Evolutionary conservation across 2,329 filamentous ascomycete species (phyloP), one percentile per base, ranked within the genome.

Genomic region (Trichocomaceae sp.): DNA sequence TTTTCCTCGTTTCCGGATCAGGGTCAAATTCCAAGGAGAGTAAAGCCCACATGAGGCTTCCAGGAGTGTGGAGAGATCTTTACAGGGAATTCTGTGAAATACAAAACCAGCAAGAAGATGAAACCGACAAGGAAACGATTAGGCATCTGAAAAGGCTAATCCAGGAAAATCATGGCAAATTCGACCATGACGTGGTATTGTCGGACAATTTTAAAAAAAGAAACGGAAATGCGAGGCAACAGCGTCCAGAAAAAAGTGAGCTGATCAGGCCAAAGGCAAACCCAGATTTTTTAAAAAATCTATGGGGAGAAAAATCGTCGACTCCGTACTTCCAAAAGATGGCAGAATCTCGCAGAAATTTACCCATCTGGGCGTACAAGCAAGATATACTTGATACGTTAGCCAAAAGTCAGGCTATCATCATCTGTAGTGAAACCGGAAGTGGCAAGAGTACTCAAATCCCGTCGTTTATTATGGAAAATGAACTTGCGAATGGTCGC

Each of bases 361-460:
- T 99, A 17, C 93, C 93, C 0, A 96, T 99, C 77, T 96, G 88
- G 82, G 79, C 82, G 12, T 96, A 93, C 69, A 86, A 85, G 61
- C 76, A 88, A 12, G 81, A 89, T 49, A 90, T 96, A 7, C 75
- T 97, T 12, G 78, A 83, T 23, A 82, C 88, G 1, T 85, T 99
- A 29, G 85, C 89, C 47, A 78, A 81, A 20, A 82, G 95, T 60
- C 91, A 93, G 64, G 87, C 95, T 9, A 85, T 93, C 9, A 96
- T 99, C 57, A 83, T 99, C 29, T 97, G 92, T 67, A 93, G 93
- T 67, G 93, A 99, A 73, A 99, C 93, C 2, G 93, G 93, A 62
- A 96, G 85, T 68, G 93, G 93, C 60, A 99, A 99, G 76, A 96
- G 90, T 70, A 99, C 93, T 0, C 93, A 99, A 65, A 87, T 96